phyloP scores from a whole-genome alignment of 805 yeast species.

The Spathaspora gorwiae region DNA sequence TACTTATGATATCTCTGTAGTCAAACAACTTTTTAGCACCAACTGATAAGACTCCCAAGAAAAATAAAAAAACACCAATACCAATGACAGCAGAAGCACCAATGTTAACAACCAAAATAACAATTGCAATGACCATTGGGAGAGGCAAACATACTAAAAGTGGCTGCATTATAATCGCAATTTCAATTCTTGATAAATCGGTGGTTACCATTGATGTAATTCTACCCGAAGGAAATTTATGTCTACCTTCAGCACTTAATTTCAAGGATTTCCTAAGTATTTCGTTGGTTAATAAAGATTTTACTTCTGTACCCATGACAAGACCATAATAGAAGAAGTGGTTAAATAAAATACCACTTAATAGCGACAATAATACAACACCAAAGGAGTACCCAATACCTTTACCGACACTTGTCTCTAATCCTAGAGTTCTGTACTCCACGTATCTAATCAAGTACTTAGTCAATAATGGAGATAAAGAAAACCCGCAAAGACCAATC shows the following conservation, averaged over 20 bases:
- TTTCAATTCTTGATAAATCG: conserved; percentile 71
- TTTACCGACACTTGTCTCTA: conserved; percentile 13
- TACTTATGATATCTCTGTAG: conserved; percentile 50
- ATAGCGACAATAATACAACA: conserved; percentile 11
- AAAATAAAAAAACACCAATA: conserved; percentile 39
- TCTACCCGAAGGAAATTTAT: conserved; percentile 56
- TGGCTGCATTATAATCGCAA: conserved; percentile 60
- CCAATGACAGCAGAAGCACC: conserved; percentile 73
- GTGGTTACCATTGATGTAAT: conserved; percentile 72
- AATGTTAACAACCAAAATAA: conserved; percentile 54
- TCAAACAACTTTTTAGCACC: conserved; percentile 47
- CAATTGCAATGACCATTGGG: conserved; percentile 55
- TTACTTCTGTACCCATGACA: conserved; percentile 58
- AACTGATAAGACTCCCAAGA: conserved; percentile 40
- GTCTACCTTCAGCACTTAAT: conserved; percentile 51
- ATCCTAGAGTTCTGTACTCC: conserved; percentile 18
- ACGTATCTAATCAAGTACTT: conserved; percentile 29
- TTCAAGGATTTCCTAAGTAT: conserved; percentile 62
- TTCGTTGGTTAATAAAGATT: conserved; percentile 63
- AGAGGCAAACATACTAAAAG: conserved; percentile 57
- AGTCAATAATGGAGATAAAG: conserved; percentile 19
- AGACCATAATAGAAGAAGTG: conserved; percentile 56
- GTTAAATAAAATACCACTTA: conserved; percentile 33
- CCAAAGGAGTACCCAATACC: conserved; percentile 36
- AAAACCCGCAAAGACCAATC: conserved; percentile 3